Evolutionary conservation across 345 rosid species (phyloP), one percentile per base, ranked within the genome.

Genomic region (Boechera stricta): DNA sequence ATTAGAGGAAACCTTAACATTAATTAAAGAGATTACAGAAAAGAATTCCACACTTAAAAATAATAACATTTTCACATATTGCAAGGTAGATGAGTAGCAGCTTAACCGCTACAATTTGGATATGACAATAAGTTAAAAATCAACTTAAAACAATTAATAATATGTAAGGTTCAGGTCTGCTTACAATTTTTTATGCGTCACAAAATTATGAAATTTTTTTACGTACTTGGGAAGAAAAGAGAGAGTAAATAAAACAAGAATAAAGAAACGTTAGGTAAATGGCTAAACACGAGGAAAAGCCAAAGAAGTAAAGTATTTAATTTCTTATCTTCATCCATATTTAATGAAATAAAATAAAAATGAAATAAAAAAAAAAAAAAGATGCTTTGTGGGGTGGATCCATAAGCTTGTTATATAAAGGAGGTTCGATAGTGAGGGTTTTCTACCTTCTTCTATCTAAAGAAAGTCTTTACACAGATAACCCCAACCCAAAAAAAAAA

Each of bases 401-500:
- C 81, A 51, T 72, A 73, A 78, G 44, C 77, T 78, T 72, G 51
- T 89, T 90, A 84, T 89, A 89, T 77, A 92, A 87, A 81, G 86
- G 78, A 77, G 70, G 81, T 64, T 77, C 72, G 77, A 83, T 53
- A 75, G 78, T 52, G 82, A 83, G 87, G 82, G 81, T 60, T 82
- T 79, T 86, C 77, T 67, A 72, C 77, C 77, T 78, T 82, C 68
- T 82, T 83, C 78, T 85, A 71, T 82, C 77, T 51, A 78, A 86
- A 80, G 80, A 21, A 76, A 79, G 81, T 69, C 63, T 72, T 69
- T 53, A 51, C 62, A 13, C 42, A 64, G 13, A 58, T 36, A 28
- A 55, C 54, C 42, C 53, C 54, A 42, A 47, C 10, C 21, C 54
- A 7, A 49, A 9, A 16, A 9, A 42, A 73, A 31, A 8, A 16